Evolutionary conservation across 441 rosid genomes (phyloP), one percentile per base, ranked within the genome.

Genomic region (Adansonia rubrostipa): DNA sequence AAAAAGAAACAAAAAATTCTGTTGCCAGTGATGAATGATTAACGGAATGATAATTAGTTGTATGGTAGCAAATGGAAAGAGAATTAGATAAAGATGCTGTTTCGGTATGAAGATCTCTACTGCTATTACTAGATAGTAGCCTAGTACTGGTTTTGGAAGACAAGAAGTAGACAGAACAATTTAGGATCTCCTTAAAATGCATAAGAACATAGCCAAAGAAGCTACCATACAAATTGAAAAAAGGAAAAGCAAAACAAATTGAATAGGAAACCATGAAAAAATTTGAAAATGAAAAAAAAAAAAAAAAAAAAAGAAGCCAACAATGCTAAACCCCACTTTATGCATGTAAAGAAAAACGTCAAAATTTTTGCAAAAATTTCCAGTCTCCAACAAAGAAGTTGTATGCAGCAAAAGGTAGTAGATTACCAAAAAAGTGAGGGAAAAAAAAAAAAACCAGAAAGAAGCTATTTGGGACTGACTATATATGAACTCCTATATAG

Each of bases 331-430:
- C 22, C 73, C 66, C 45, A 62, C 7, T 8, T 76, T 73, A 56
- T 80, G 81, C 84, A 77, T 77, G 84, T 71, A 45, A 14, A 81
- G 56, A 50, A 17, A 42, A 66, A 44, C 1, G 42, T n/a, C 24
- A 9, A 70, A 6, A 6, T n/a, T 33, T 10, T 47, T 24, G 45
- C 11, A 54, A 65, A 40, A 53, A 2, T 73, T 45, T 61, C 56
- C 11, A 11, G 19, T 15, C 51, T 65, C 7, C 54, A 73, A 68
- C 51, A 61, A 51, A n/a, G 69, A 70, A 73, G 24, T 56, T 68
- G 72, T 79, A 74, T 81, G 76, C 79, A 78, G 13, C 68, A 62
- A 71, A 68, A 73, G 48, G 53, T 60, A 24, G 22, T 60, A 24
- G 22, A 61, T 65, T 72, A 44, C 20, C 47, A 50, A 2, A 50